Base-by-base conservation (phyloP, 495 filamentous ascomycete species). In the Opeltia flavorubescens region DNA sequence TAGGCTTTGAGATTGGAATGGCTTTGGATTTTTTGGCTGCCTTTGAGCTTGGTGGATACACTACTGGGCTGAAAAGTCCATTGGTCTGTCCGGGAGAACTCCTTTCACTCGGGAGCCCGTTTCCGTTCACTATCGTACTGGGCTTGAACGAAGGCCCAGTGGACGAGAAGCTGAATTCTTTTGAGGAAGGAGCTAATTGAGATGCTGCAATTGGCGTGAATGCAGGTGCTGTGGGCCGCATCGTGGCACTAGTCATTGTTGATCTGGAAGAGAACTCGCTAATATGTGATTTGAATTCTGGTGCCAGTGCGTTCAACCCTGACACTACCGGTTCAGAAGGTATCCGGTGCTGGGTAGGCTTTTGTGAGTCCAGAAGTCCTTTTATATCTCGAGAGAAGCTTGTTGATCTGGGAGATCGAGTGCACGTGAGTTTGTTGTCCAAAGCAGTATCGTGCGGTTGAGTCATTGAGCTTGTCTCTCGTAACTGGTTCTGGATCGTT, bases 211-310 rank as follows among this genome's bases (percentile, higher is more conserved):
- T 70, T 4, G 89, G 85, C 3, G 75, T 80, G 56, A 94, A 93
- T 12, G 69, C 65, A 3, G 84, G 75, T 11, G 84, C 81, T 42
- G 74, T 59, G 21, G 38, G 38, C 38, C 38, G 77, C 78, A 59
- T 87, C 88, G 58, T 25, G 4, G 38, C 25, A 25, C 18, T 12
- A 9, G 38, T 21, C 21, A 25, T 25, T 25, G 38, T 23, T n/a
- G 45, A 50, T 47, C n/a, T 52, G n/a, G 67, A 69, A 59, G 83
- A 84, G 1, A 74, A 60, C 44, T 62, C 77, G 15, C 63, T 66
- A 4, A 85, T 84, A 48, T 91, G 80, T 59, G 83, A 83, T 52
- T 78, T 85, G 61, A 95, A 95, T 55, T 89, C 86, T 42, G 83
- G 81, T 0, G 91, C 89, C 46, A 77, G 79, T 31, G 88, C 85